These are phyloP conservation scores for Coleophoma eucalyptorum DNA, from an alignment of 2,329 filamentous ascomycete species.

Conservation along the genomic window DNA sequence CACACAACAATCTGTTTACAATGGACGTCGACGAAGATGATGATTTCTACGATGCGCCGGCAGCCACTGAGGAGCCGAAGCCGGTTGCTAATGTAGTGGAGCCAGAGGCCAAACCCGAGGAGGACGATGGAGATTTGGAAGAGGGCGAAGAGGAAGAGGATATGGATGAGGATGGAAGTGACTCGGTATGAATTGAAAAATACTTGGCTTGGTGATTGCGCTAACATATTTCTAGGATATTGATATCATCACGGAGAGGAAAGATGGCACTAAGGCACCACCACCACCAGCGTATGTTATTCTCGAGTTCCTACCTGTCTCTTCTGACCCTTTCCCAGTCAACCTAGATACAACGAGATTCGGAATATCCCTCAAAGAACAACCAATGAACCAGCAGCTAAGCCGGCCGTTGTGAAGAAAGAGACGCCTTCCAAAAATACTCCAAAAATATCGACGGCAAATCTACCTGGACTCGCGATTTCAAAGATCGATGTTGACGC, in stretches of 20 bases:
- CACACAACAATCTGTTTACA: constrained; percentile 15
- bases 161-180: constrained; percentile 52
- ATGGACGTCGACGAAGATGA: constrained; percentile 69
- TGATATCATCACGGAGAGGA: constrained; percentile 65
- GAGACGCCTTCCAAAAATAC: constrained; percentile 34
- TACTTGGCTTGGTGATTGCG: neutral
- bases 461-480: constrained; percentile 62
- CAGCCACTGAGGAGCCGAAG: constrained; percentile 11
- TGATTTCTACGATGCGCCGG: constrained; percentile 54
- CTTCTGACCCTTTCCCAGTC: constrained; percentile 32
- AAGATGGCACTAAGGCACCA: constrained; percentile 58
- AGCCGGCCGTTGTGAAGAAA: constrained; percentile 40
- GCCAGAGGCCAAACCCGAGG: constrained; percentile 26
- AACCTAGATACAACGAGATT: constrained; percentile 61
- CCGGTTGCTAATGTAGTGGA: constrained; percentile 19
- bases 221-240: constrained; percentile 46
- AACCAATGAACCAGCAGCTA: constrained; percentile 45
- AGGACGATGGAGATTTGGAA: constrained; percentile 51
- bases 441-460: constrained; percentile 39
- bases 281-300: constrained; percentile 51
- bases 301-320: neutral
- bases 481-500: constrained; percentile 83
- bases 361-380: constrained; percentile 61
- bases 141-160: constrained; percentile 63
- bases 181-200: constrained; percentile 37